Evolutionary conservation across 192 early-diverging fungal genomes (phyloP).

Genomic region (Gonapodya prolifera): DNA sequence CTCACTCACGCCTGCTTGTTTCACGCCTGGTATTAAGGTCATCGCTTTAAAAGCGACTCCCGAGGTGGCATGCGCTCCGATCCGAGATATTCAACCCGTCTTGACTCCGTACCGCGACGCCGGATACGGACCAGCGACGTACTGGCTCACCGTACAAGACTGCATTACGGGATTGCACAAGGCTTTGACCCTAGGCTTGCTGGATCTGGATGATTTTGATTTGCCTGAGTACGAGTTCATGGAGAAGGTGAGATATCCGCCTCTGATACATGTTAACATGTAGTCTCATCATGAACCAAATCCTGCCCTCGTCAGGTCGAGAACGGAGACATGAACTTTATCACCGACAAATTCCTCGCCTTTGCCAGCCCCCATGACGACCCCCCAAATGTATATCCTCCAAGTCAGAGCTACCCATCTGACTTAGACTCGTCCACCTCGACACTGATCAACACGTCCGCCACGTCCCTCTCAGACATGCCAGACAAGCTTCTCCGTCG

Average conservation of each 20-base stretch:
- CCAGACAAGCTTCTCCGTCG: too few species aligned
- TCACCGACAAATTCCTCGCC: conserved; percentile 57
- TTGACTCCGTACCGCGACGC: conserved; percentile 60
- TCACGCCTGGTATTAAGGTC: conserved; percentile 23
- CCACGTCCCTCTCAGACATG: not conserved
- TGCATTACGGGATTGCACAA: conserved; percentile 51
- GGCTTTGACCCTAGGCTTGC: conserved; percentile 38
- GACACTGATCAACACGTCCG: too few species aligned
- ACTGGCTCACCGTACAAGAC: conserved; percentile 50
- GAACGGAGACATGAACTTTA: conserved; percentile 65
- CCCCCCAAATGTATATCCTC: conserved; percentile 9
- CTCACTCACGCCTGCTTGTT: not conserved
- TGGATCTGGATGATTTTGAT: conserved; percentile 45
- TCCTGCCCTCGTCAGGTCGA: conserved; percentile 7
- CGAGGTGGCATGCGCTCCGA: conserved; percentile 42
- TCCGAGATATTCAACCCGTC: conserved; percentile 27
- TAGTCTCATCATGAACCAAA: too few species aligned
- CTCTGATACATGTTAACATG: too few species aligned
- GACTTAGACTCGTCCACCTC: too few species aligned
- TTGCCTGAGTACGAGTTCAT: conserved; percentile 59
- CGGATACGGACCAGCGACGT: conserved; percentile 51
- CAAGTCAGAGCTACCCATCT: too few species aligned
- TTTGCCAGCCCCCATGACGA: conserved; percentile 52
- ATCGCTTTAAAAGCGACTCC: conserved; percentile 43
- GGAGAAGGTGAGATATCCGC: conserved; percentile 34